Percentiles rank a stretch among this genome's conserved stretches.
These are phyloP conservation scores for Sechiopsis laciniata DNA, from an alignment of 306 rosid genomes.

Conservation along the genomic window DNA sequence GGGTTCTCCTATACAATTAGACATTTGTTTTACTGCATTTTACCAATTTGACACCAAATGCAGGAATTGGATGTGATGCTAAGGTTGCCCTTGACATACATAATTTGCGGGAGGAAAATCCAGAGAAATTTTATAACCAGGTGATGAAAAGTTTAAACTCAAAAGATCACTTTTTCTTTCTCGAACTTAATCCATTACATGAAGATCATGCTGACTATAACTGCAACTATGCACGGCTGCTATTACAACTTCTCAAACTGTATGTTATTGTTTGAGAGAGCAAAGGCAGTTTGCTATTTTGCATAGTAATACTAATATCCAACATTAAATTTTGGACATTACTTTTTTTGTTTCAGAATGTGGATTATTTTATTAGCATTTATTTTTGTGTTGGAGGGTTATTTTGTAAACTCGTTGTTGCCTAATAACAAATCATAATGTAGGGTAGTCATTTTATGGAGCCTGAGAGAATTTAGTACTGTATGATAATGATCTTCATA, in stretches of 20 bases:
- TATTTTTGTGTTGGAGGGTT: neutral
- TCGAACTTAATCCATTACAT: neutral
- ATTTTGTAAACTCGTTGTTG: neutral
- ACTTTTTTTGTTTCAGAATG: neutral
- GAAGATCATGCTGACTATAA: neutral
- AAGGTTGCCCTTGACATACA: conserved; percentile 98
- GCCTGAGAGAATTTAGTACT: conserved; percentile 4
- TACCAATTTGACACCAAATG: neutral
- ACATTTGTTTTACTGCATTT: neutral
- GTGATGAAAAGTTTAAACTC: conserved; percentile 31
- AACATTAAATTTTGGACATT: conserved; percentile 1
- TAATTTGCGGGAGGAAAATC: conserved; percentile 96
- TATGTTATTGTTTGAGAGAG: neutral
- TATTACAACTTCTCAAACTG: neutral
- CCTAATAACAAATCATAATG: neutral
- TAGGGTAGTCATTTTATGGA: neutral
- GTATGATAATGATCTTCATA: neutral
- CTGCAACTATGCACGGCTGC: neutral
- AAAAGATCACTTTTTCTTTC: neutral
- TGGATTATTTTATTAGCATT: neutral
- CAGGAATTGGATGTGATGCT: conserved; percentile 98
- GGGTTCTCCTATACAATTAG: neutral
- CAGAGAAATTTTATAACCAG: conserved; percentile 97
- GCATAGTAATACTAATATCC: neutral
- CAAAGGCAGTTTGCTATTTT: neutral